Base-by-base conservation (phyloP, 805 yeast species). In the Gaillardinia entomophila region DNA sequence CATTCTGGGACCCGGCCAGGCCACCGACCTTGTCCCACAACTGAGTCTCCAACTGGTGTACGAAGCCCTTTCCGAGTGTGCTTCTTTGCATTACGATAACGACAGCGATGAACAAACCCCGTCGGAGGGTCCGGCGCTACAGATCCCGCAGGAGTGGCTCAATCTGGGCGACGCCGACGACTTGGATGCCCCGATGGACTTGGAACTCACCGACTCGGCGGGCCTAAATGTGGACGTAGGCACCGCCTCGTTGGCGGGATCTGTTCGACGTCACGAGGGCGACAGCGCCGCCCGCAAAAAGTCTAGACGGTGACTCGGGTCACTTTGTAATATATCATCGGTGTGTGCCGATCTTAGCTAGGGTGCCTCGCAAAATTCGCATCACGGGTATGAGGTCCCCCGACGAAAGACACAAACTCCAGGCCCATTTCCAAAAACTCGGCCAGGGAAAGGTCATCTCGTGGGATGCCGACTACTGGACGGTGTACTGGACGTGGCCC, bases 331-430 rank as follows among this genome's bases (percentile, higher is more conserved):
- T 18, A 23, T n/a, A 11, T 8, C 12, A 16, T 13, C 20, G 4
- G 17, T 12, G 16, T 5, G 13, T 6, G n/a, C 6, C 8, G 27
- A 6, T 26, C 17, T 6, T 6, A 18, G 22, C 22, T 6, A 18
- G 8, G 12, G 7, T n/a, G 18, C 11, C 14, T 16, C 13, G 8
- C 11, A 30, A 18, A 6, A 24, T 12, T 12, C 28, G 15, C 22
- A 8, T 8, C n/a, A n/a, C n/a, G n/a, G n/a, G n/a, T n/a, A 86
- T 86, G 95, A 88, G 82, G 26, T 73, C 80, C 20, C 63, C 80
- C n/a, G 90, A 83, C 36, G 83, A 89, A 16, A 80, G 71, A 48
- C 59, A 74, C 24, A 62, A 65, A 33, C 73, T 76, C 54, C 77
- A 75, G 50, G 71, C 71, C 46, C 85, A 78, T 46, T 72, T 83